Evolutionary conservation across 352 stramenopile species (phyloP), one percentile per base, ranked within the genome.

Genomic region (Thalassiosira mediterranea): DNA sequence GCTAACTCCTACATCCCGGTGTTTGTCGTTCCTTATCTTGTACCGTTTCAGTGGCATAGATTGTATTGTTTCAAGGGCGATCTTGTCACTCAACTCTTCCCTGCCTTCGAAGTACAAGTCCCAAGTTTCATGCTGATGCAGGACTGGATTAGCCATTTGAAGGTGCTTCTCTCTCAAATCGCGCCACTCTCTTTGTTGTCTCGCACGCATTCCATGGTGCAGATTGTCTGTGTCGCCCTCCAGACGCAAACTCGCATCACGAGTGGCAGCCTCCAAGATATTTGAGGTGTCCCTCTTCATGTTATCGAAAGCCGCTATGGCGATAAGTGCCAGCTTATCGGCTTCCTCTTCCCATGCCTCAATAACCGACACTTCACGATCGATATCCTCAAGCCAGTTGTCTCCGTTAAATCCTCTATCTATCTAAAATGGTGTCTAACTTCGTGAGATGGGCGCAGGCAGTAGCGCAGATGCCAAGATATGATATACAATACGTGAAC

Each of bases 331-430:
- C n/a, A 80, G 63, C 23, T 80, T 75, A 17, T 71, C 51, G 21
- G 56, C 63, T 56, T 80, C 64, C 4, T n/a, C 42, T 61, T 80
- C 42, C 72, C 72, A 80, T 23, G 72, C 42, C 13, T 71, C 40
- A 34, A 80, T 56, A 19, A 59, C 40, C n/a, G 25, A 37, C 19
- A 64, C 72, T 62, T 75, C 47, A 23, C 65, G 0, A 13, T 61
- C 31, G 10, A 80, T 74, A 23, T 57, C 47, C 38, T 62, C 44
- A 11, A 80, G 42, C 72, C 56, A 80, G 58, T 0, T 31, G 15
- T 17, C 31, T 47, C 58, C 40, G n/a, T n/a, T n/a, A n/a, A n/a
- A n/a, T n/a, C n/a, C n/a, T n/a, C n/a, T n/a, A n/a, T n/a, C n/a
- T n/a, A n/a, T n/a, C n/a, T n/a, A n/a, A n/a, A n/a, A n/a, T n/a